These are phyloP conservation scores for Boletus huronensis DNA, from an alignment of 768 basidiomycete species.

Conservation along the genomic window DNA sequence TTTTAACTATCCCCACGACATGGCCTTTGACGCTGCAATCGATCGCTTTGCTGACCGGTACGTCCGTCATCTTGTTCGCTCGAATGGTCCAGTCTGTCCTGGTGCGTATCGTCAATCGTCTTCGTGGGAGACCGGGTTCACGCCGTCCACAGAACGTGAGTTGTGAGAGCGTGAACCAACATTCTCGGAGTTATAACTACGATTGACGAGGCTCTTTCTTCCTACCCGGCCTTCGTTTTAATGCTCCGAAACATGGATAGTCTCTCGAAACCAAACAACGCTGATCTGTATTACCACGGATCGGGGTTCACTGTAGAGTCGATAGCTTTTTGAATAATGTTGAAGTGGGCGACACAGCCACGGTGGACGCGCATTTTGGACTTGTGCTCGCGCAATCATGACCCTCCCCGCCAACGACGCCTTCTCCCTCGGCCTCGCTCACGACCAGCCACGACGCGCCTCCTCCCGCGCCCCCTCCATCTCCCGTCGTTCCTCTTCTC, in stretches of 20 bases:
- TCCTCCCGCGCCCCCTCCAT: constrained; percentile 25
- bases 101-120: neutral
- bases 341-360: too few relatives aligned
- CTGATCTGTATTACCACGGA: constrained; percentile 17
- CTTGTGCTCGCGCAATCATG: constrained; percentile 15
- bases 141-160: neutral
- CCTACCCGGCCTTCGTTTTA: constrained; percentile 79
- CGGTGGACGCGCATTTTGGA: constrained; percentile 1
- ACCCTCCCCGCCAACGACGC: constrained; percentile 35
- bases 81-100: neutral
- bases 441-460: constrained; percentile 33
- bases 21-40: neutral
- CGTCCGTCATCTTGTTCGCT: too few relatives aligned
- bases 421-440: constrained; percentile 34
- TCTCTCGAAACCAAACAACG: constrained; percentile 63
- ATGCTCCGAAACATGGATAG: constrained; percentile 68
- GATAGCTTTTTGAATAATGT: constrained; percentile 20
- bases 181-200: constrained; percentile 83
- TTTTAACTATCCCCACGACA: too few relatives aligned
- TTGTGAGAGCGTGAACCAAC: neutral
- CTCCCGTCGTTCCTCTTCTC: constrained; percentile 45
- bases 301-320: constrained; percentile 35
- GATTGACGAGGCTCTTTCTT: constrained; percentile 52
- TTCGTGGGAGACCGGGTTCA: neutral
- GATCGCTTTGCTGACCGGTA: neutral